Conservation (phyloP, 1,284 basidiomycete genomes). For the Ustilago tritici region DNA sequence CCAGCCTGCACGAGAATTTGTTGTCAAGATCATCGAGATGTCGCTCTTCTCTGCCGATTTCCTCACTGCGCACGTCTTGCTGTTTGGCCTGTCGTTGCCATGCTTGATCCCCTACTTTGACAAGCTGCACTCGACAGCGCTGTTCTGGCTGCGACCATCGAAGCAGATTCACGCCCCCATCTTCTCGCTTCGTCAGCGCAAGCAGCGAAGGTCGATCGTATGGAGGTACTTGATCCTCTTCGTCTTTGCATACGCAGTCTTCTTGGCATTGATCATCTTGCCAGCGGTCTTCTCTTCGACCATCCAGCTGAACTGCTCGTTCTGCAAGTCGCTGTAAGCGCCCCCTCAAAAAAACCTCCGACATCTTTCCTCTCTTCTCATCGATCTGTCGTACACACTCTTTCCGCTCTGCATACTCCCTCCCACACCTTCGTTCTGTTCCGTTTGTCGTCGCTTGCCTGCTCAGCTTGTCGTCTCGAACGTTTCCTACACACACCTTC, state of each 20-base stretch:
- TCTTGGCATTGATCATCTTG: slow-evolving; percentile 76
- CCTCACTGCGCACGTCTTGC: slow-evolving; percentile 63
- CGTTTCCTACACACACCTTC: slow-evolving; percentile 13
- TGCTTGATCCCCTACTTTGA: slow-evolving; percentile 64
- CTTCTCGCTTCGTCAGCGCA: slow-evolving; percentile 73
- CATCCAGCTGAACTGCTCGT: slow-evolving; percentile 53
- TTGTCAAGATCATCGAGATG: slow-evolving; percentile 70
- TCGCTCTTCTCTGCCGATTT: slow-evolving; percentile 67
- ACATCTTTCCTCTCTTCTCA: slow-evolving; percentile 12
- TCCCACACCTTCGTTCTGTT: slow-evolving; percentile 9
- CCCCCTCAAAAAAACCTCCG: slow-evolving; percentile 19
- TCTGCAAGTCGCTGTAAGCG: slow-evolving; percentile 57
- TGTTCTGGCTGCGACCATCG: slow-evolving; percentile 72
- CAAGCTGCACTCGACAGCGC: slow-evolving; percentile 64
- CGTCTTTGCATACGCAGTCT: slow-evolving; percentile 78
- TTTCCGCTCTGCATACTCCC: slow-evolving; percentile 17
- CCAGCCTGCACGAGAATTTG: slow-evolving; percentile 68
- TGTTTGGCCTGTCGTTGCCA: slow-evolving; percentile 73
- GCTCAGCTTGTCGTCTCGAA: slow-evolving; percentile 5
- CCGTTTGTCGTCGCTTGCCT: slow-evolving; percentile 9
- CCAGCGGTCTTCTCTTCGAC: slow-evolving; percentile 58
- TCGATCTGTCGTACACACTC: neutral
- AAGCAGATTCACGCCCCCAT: slow-evolving; percentile 81
- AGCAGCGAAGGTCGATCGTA: slow-evolving; percentile 68
- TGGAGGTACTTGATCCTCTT: slow-evolving; percentile 84